Percentiles rank a stretch among this genome's conserved stretches.
Evolutionary conservation across 306 rosid genomes (phyloP).

Genomic region (Lathyrus sativus): DNA sequence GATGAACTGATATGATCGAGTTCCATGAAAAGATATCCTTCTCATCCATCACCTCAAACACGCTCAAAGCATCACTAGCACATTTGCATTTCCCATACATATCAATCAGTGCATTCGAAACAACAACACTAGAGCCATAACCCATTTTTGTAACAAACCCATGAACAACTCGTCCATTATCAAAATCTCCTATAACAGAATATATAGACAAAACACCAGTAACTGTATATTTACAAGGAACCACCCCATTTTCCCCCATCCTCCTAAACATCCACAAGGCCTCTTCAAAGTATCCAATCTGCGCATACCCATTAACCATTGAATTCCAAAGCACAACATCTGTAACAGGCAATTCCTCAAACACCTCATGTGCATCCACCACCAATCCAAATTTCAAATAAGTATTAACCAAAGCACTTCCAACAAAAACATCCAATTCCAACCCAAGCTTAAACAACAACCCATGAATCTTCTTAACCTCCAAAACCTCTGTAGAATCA

Average conservation of each 20-base stretch:
- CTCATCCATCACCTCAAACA: slow-evolving; percentile 69
- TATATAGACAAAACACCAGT: slow-evolving; percentile 74
- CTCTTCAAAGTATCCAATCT: slow-evolving; percentile 65
- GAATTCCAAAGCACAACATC: slow-evolving; percentile 91
- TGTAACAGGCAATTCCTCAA: slow-evolving; percentile 64
- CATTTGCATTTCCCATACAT: slow-evolving; percentile 87
- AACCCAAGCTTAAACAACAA: slow-evolving; percentile 69
- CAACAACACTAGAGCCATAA: slow-evolving; percentile 59
- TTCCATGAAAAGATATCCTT: slow-evolving; percentile 88
- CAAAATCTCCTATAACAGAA: slow-evolving; percentile 52
- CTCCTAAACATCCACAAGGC: slow-evolving; percentile 64
- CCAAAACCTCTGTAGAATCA: slow-evolving; percentile 44
- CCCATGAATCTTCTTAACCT: slow-evolving; percentile 74
- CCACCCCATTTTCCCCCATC: slow-evolving; percentile 58
- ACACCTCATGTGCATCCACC: slow-evolving; percentile 64
- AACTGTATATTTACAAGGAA: slow-evolving; percentile 60
- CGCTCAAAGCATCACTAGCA: slow-evolving; percentile 50
- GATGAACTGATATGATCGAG: slow-evolving; percentile 69
- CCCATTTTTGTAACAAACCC: slow-evolving; percentile 67
- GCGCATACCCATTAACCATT: slow-evolving; percentile 72
- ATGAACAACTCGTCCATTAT: slow-evolving; percentile 67
- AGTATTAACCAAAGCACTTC: slow-evolving; percentile 79
- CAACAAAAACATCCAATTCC: slow-evolving; percentile 74
- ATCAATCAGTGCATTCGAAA: slow-evolving; percentile 76
- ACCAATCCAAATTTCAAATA: slow-evolving; percentile 56